Evolutionary conservation across 208 protist species (phyloP), one percentile per base, ranked within the genome.

Genomic region (Angomonas desouzai): DNA sequence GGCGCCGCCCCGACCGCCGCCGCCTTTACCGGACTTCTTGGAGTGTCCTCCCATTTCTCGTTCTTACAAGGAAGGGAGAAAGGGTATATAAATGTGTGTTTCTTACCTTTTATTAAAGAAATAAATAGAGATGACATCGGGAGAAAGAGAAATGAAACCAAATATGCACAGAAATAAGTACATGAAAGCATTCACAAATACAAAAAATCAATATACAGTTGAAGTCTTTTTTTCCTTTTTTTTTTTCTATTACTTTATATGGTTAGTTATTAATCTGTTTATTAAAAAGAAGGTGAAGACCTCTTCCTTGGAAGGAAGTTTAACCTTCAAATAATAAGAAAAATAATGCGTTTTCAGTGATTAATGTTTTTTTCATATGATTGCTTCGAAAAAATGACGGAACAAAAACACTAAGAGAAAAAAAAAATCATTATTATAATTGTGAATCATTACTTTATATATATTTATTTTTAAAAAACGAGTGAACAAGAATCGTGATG

Each of bases 21-120:
- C 85, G 47, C 89, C 89, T 38, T 76, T 83, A 20, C 89, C 85
- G 48, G 78, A 77, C 62, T 95, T 92, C 71, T 95, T 95, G 0
- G 89, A 91, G 69, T 95, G 89, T 18, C 89, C 81, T 18, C 89
- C 89, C 89, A 95, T 95, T 1, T 43, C 36, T 7, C 16, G n/a
- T 45, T n/a, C 2, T 29, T 33, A 70, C 43, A 56, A 38, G n/a
- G n/a, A n/a, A n/a, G n/a, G n/a, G n/a, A n/a, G n/a, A n/a, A n/a
- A n/a, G n/a, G n/a, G n/a, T n/a, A n/a, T n/a, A n/a, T n/a, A n/a
- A n/a, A n/a, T n/a, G n/a, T n/a, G n/a, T n/a, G n/a, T n/a, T n/a
- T n/a, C n/a, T n/a, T n/a, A n/a, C n/a, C n/a, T n/a, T n/a, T n/a
- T n/a, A n/a, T n/a, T n/a, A n/a, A n/a, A n/a, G n/a, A n/a, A n/a